Evolutionary conservation across 352 stramenopile genomes (phyloP).

Genomic region (Globisporangium recalcitrans): DNA sequence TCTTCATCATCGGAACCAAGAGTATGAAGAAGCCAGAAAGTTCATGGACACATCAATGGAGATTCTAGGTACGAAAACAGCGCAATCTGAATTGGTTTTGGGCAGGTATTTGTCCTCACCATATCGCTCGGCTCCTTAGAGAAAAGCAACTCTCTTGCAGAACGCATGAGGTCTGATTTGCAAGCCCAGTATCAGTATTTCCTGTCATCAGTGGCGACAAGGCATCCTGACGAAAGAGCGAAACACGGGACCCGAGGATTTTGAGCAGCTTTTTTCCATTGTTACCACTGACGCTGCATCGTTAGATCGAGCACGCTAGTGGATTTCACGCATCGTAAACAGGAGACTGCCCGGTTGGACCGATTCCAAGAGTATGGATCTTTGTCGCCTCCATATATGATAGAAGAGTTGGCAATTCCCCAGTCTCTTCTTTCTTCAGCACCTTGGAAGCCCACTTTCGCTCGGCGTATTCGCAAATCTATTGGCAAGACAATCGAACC

Average conservation of each 20-base stretch:
- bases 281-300: not conserved
- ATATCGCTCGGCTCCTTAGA: conserved; percentile 14
- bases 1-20: conserved; percentile 25
- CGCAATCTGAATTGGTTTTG: not conserved
- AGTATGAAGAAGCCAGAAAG: conserved; percentile 26
- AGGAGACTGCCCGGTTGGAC: conserved; percentile 31
- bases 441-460: conserved; percentile 90
- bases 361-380: conserved; percentile 48
- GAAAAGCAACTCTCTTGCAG: conserved; percentile 23
- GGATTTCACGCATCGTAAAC: conserved; percentile 51
- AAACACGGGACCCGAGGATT: not conserved
- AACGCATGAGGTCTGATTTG: conserved; percentile 28
- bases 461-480: conserved; percentile 92
- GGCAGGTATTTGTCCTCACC: not conserved
- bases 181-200: conserved; percentile 42
- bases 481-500: not conserved
- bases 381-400: conserved; percentile 78
- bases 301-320: not conserved
- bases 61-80: conserved; percentile 28
- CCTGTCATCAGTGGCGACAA: conserved; percentile 14
- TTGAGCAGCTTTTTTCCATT: not conserved
- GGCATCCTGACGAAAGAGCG: conserved; percentile 3
- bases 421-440: conserved; percentile 77
- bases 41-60: conserved; percentile 42
- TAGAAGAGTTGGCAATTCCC: conserved; percentile 58